Evolutionary conservation across 805 yeast species (phyloP).

Genomic region (Barnettozyma siamensis): DNA sequence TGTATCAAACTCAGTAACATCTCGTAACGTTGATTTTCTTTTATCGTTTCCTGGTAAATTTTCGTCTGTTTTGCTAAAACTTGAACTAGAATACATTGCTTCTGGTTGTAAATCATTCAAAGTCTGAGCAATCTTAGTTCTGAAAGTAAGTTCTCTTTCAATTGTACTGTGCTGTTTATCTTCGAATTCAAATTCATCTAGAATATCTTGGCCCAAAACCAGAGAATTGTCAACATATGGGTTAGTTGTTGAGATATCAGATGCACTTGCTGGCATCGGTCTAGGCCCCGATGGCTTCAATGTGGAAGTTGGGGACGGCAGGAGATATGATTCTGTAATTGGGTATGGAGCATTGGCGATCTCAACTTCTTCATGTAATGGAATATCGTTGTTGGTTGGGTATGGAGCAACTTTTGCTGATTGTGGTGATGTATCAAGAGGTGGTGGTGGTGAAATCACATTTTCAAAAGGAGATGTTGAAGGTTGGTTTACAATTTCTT

Average conservation of each 20-base stretch:
- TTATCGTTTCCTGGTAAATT: conserved; percentile 2
- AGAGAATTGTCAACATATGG: not conserved
- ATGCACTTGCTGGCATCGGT: conserved; percentile 23
- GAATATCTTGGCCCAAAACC: not conserved
- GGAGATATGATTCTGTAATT: not conserved
- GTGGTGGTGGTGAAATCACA: not conserved
- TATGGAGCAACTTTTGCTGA: conserved; percentile 9
- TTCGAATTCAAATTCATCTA: not conserved
- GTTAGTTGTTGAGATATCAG: not conserved
- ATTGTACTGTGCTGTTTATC: not conserved
- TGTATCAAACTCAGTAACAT: conserved; percentile 1
- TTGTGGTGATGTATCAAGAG: conserved; percentile 14
- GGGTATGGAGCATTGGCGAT: conserved; percentile 18
- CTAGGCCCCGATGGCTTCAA: conserved; percentile 23
- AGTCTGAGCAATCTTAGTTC: conserved; percentile 23
- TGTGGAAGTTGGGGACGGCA: conserved; percentile 4
- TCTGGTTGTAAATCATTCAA: conserved; percentile 21
- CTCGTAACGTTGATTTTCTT: conserved; percentile 1
- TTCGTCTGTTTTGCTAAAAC: conserved; percentile 13
- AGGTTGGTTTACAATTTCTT: not conserved
- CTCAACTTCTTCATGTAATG: not conserved
- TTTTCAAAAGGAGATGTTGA: not conserved
- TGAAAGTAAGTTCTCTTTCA: conserved; percentile 20
- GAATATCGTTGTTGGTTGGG: not conserved
- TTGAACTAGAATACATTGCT: conserved; percentile 10